These are phyloP conservation scores for Cutaneotrichosporon sp. DNA, from an alignment of 1,284 basidiomycete genomes.

Conservation along the genomic window DNA sequence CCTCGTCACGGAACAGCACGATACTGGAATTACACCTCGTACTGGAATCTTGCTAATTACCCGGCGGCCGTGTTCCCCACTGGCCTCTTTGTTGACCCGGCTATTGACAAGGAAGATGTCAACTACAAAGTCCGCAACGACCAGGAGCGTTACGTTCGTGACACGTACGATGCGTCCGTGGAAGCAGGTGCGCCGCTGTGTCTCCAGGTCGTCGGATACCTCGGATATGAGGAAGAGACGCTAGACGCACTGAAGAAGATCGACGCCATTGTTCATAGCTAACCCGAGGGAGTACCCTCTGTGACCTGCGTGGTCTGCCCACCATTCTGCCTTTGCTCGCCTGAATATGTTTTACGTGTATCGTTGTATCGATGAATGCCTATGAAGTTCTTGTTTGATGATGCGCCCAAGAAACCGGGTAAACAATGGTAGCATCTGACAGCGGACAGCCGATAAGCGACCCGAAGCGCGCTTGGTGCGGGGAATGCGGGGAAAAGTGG, in stretches of 20 bases:
- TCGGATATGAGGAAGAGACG: constrained; percentile 13
- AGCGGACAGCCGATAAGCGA: too few species aligned
- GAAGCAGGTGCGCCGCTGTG: constrained; percentile 20
- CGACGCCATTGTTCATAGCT: constrained; percentile 25
- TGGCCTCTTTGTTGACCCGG: constrained; percentile 46
- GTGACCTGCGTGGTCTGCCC: too few species aligned
- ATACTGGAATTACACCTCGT: constrained; percentile 55
- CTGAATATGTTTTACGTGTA: too few species aligned
- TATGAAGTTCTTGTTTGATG: too few species aligned
- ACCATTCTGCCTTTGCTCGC: too few species aligned
- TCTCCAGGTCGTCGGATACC: constrained; percentile 14
- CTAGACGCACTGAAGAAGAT: constrained; percentile 47
- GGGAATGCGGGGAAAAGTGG: too few species aligned
- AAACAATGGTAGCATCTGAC: too few species aligned
- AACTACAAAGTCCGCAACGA: constrained; percentile 53
- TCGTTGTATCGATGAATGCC: too few species aligned
- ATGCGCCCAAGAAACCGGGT: too few species aligned
- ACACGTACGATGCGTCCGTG: constrained; percentile 17
- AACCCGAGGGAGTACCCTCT: too few species aligned
- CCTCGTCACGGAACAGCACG: constrained; percentile 32
- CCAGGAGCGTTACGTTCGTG: constrained; percentile 28
- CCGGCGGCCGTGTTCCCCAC: constrained; percentile 63
- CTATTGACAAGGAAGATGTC: constrained; percentile 61
- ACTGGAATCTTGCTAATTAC: constrained; percentile 67
- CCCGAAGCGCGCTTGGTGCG: too few species aligned